These are phyloP conservation scores for Pilasporangium apinafurcum DNA, from an alignment of 352 stramenopile species.

Conservation along the genomic window DNA sequence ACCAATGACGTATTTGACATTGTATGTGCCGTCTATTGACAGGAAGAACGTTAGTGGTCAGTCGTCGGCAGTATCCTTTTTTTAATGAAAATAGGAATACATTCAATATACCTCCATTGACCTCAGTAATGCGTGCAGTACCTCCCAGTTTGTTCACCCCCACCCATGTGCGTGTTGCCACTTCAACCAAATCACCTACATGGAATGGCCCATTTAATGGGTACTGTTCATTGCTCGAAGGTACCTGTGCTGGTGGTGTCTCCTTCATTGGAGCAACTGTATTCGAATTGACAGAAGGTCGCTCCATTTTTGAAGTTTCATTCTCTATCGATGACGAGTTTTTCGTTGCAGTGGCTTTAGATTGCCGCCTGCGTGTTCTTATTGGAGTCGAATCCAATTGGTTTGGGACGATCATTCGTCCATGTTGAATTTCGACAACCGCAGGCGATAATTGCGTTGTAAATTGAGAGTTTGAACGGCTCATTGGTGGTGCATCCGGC, in stretches of 20 bases:
- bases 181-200: constrained; percentile 79
- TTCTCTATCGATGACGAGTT: no score
- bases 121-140: constrained; percentile 65
- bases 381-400: not conserved
- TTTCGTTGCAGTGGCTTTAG: constrained; percentile 9
- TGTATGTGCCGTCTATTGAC: constrained; percentile 36
- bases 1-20: constrained; percentile 56
- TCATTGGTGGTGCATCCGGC: not conserved
- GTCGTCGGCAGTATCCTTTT: no score
- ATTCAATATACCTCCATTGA: constrained; percentile 29
- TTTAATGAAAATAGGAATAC: not conserved
- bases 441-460: no score
- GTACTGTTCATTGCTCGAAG: constrained; percentile 5
- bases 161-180: constrained; percentile 82
- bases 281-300: no score
- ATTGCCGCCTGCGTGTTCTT: not conserved
- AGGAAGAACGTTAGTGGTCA: not conserved
- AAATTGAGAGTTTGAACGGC: no score
- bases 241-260: not conserved
- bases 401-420: no score
- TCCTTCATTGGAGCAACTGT: not conserved
- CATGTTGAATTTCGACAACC: no score
- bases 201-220: constrained; percentile 27
- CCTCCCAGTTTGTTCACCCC: constrained; percentile 91
- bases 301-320: no score